Percentiles rank a stretch among this genome's conserved stretches.
Conservation (phyloP, 2,329 filamentous ascomycete species). For the Lecanoromycetidae sp. region DNA sequence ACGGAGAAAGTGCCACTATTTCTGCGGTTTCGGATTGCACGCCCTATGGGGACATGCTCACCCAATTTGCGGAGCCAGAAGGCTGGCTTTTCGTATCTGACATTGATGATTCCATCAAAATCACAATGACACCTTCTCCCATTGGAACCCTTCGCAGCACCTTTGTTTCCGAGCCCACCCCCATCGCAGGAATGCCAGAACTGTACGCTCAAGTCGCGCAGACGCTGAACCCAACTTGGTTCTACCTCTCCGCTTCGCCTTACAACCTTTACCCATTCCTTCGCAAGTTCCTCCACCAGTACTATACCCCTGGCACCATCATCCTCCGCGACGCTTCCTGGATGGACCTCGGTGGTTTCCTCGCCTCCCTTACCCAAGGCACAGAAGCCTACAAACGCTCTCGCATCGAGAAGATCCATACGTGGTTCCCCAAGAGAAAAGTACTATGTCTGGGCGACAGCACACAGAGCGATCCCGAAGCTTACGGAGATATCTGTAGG, state of each 20-base stretch:
- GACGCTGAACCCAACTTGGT: constrained; percentile 53
- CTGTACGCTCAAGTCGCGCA: constrained; percentile 58
- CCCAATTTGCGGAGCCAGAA: constrained; percentile 59
- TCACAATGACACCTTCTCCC: constrained; percentile 69
- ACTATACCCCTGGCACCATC: constrained; percentile 68
- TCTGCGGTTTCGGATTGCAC: constrained; percentile 37
- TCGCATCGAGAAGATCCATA: constrained; percentile 63
- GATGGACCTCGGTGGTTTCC: constrained; percentile 69
- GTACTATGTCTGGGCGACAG: constrained; percentile 82
- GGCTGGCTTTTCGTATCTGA: constrained; percentile 85
- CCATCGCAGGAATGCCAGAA: constrained; percentile 70
- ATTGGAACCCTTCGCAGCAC: constrained; percentile 72
- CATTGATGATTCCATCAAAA: constrained; percentile 90
- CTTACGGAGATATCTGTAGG: constrained; percentile 67
- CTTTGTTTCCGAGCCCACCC: constrained; percentile 61
- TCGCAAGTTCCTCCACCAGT: constrained; percentile 53
- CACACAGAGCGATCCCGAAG: constrained; percentile 82
- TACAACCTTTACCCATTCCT: constrained; percentile 92
- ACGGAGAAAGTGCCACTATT: constrained; percentile 38
- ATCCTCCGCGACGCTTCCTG: constrained; percentile 76
- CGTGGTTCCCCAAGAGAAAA: constrained; percentile 65
- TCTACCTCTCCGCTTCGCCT: constrained; percentile 86
- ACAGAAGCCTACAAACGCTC: constrained; percentile 79
- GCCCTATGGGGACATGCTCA: constrained; percentile 51
- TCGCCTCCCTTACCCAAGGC: constrained; percentile 65